Percentiles rank a stretch among this genome's conserved stretches.
These are phyloP conservation scores for Stemphylium beticola DNA, from an alignment of 2,329 filamentous ascomycete genomes.

Conservation along the genomic window DNA sequence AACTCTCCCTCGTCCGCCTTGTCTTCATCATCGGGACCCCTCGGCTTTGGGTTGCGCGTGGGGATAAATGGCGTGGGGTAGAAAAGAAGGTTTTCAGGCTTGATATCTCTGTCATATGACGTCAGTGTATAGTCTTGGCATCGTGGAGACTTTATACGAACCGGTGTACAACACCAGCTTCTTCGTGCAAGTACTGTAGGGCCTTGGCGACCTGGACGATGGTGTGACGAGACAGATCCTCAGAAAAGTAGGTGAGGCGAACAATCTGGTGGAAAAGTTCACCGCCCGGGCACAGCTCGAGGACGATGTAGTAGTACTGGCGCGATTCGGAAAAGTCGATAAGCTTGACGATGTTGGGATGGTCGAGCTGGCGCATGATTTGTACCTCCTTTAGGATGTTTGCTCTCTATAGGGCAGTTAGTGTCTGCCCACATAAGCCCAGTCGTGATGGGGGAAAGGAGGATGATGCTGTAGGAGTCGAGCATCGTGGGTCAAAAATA, in stretches of 20 bases:
- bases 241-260: constrained; percentile 96
- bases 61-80: constrained; percentile 83
- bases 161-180: constrained; percentile 96
- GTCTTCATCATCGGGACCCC: constrained; percentile 88
- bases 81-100: constrained; percentile 96
- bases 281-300: constrained; percentile 92
- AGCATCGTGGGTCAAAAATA: constrained; percentile 33
- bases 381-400: constrained; percentile 99
- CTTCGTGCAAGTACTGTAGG: constrained; percentile 91
- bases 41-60: constrained; percentile 79
- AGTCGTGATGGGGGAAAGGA: constrained; percentile 22
- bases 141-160: constrained; percentile 55
- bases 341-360: constrained; percentile 93
- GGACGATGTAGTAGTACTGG: constrained; percentile 97
- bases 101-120: constrained; percentile 77
- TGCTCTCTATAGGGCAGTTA: constrained; percentile 71
- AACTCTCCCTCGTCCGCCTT: constrained; percentile 98
- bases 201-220: constrained; percentile 95
- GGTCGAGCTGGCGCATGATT: constrained; percentile 96
- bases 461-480: constrained; percentile 39
- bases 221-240: constrained; percentile 91
- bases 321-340: constrained; percentile 91
- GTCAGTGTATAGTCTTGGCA: constrained; percentile 40
- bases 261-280: constrained; percentile 99
- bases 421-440: constrained; percentile 40